These are phyloP conservation scores for Malassezia slooffiae DNA, from an alignment of 1,284 basidiomycete species.

Conservation along the genomic window DNA sequence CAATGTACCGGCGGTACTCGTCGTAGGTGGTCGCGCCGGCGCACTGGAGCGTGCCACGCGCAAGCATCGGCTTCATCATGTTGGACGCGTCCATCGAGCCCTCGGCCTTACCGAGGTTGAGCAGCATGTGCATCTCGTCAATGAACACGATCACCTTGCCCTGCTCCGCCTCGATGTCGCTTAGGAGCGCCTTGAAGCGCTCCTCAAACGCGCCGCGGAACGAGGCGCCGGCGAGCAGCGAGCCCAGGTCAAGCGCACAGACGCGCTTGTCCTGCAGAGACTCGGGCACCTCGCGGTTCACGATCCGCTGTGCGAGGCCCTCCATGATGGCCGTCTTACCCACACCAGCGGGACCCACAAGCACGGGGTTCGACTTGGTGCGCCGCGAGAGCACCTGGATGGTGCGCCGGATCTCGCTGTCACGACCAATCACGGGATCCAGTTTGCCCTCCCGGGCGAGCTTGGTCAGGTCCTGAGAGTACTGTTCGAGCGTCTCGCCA, in stretches of 20 bases:
- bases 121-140: constrained; percentile 58
- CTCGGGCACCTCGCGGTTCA: constrained; percentile 76
- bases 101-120: constrained; percentile 36
- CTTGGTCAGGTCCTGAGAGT: constrained; percentile 22
- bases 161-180: constrained; percentile 79
- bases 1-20: constrained; percentile 88
- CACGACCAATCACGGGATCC: constrained; percentile 50
- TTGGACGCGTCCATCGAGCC: constrained; percentile 24
- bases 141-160: constrained; percentile 88
- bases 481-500: constrained; percentile 23
- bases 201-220: constrained; percentile 98
- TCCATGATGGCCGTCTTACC: constrained; percentile 67
- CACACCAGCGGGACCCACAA: constrained; percentile 48
- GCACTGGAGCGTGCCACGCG: constrained; percentile 73
- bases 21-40: constrained; percentile 86
- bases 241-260: constrained; percentile 74
- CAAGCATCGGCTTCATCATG: constrained; percentile 41
- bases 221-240: constrained; percentile 87
- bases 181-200: constrained; percentile 77
- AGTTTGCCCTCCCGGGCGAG: constrained; percentile 25
- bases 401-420: constrained; percentile 69
- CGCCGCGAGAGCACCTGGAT: constrained; percentile 57
- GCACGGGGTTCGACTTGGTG: constrained; percentile 63
- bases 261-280: constrained; percentile 51
- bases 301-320: constrained; percentile 75